A percentile compares a stretch with the other conserved stretches of the same genome.
Conservation (phyloP, 805 yeast genomes). For the Ogataea kodamae region DNA sequence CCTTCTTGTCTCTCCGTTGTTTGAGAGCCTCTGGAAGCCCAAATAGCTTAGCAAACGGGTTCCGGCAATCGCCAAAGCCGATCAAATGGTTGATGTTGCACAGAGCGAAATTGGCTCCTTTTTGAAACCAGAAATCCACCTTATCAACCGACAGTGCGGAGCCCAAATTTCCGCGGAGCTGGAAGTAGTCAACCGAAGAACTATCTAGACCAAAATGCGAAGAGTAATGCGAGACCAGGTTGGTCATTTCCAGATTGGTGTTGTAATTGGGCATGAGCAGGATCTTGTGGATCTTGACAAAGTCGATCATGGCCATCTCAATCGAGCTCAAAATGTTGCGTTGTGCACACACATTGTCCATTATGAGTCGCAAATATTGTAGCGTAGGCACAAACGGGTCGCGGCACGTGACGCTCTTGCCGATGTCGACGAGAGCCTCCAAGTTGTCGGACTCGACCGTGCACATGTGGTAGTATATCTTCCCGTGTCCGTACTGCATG, state of each 20-base stretch:
- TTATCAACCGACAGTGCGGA: slow-evolving; percentile 40
- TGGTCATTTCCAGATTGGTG: slow-evolving; percentile 50
- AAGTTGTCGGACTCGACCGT: slow-evolving; percentile 76
- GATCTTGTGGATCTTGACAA: slow-evolving; percentile 65
- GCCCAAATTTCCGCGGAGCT: slow-evolving; percentile 38
- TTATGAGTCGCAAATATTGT: slow-evolving; percentile 71
- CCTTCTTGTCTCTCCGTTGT: slow-evolving; percentile 70
- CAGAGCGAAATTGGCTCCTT: slow-evolving; percentile 71
- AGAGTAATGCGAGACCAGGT: slow-evolving; percentile 61
- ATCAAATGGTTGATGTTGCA: slow-evolving; percentile 71
- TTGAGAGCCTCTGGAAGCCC: slow-evolving; percentile 67
- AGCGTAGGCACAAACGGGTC: slow-evolving; percentile 84
- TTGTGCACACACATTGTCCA: slow-evolving; percentile 72
- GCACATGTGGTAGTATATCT: slow-evolving; percentile 81
- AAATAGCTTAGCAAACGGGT: slow-evolving; percentile 74
- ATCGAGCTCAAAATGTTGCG: slow-evolving; percentile 55
- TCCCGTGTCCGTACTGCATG: slow-evolving; percentile 78
- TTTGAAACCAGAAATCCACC: slow-evolving; percentile 70
- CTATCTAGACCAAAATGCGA: slow-evolving; percentile 66
- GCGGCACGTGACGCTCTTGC: slow-evolving; percentile 73
- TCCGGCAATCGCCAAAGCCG: slow-evolving; percentile 73
- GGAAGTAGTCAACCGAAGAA: slow-evolving; percentile 60
- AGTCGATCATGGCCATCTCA: slow-evolving; percentile 58
- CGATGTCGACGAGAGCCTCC: slow-evolving; percentile 76
- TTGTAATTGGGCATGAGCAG: slow-evolving; percentile 57